phyloP scores from a whole-genome alignment of 306 rosid genomes.

The Gillenia trifoliata region DNA sequence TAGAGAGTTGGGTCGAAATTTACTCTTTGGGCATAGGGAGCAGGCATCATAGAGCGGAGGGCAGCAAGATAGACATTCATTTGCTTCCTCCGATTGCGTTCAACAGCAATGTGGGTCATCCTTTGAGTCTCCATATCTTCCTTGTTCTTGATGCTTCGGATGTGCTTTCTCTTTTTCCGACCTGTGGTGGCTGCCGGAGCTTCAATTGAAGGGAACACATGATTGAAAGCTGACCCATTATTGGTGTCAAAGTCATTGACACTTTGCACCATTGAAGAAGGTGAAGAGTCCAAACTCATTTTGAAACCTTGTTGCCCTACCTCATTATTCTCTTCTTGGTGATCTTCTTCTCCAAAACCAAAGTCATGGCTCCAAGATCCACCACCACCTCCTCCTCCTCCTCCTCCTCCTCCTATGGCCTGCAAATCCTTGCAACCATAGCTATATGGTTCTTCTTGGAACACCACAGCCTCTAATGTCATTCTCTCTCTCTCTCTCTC shows the following conservation, averaged over 20 bases:
- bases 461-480: constrained; percentile 26
- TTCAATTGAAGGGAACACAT: background rate
- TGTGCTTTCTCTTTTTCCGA: constrained; percentile 19
- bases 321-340: constrained; percentile 3
- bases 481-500: constrained; percentile 5
- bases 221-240: background rate
- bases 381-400: background rate
- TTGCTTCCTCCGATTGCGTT: constrained; percentile 37
- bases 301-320: constrained; percentile 5
- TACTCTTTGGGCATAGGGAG: constrained; percentile 33
- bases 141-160: constrained; percentile 21
- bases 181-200: background rate
- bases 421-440: constrained; percentile 7
- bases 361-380: constrained; percentile 12
- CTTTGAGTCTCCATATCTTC: constrained; percentile 35
- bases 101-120: constrained; percentile 39
- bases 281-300: background rate
- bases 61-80: constrained; percentile 32
- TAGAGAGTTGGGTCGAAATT: background rate
- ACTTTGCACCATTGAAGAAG: constrained; percentile 13
- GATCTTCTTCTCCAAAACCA: constrained; percentile 1
- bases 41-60: constrained; percentile 39
- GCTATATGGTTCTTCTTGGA: constrained; percentile 12
- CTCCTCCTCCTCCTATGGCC: background rate
- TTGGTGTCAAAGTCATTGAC: background rate